A percentile compares a stretch with the other conserved stretches of the same genome.
Evolutionary conservation across 73 alveolate genomes (phyloP).

Genomic region (Paramecium sonneborni): DNA sequence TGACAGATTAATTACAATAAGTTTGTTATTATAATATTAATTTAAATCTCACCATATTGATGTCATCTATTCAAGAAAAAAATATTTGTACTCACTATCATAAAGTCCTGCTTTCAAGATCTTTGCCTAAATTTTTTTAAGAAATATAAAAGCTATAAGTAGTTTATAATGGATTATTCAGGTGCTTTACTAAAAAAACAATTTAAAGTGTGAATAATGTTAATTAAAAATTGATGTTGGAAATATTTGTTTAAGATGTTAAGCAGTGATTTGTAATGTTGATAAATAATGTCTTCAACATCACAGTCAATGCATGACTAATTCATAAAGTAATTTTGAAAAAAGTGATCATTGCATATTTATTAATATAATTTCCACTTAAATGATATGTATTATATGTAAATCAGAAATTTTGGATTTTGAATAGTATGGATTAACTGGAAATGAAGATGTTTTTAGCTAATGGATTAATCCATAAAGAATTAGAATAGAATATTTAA

Average conservation of each 20-base stretch:
- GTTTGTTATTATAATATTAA: neutral
- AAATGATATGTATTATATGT: neutral
- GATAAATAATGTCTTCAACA: neutral
- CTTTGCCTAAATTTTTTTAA: neutral
- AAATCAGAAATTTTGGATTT: conserved; percentile 29
- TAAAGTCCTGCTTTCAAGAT: neutral
- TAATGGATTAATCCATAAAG: conserved; percentile 41
- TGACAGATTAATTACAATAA: neutral
- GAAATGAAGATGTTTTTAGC: conserved; percentile 8
- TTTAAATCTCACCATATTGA: neutral
- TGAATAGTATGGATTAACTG: conserved; percentile 1
- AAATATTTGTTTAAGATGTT: conserved; percentile 16
- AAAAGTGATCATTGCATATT: conserved; percentile 5
- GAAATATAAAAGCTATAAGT: neutral
- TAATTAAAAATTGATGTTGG: neutral
- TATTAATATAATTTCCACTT: neutral
- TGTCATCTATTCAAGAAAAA: neutral
- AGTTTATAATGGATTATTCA: neutral
- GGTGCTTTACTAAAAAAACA: neutral
- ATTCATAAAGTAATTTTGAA: neutral
- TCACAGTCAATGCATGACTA: neutral
- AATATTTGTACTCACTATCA: conserved; percentile 32
- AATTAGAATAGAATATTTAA: conserved; percentile 22
- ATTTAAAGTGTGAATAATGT: neutral
- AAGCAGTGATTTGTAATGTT: neutral